Evolutionary conservation across 805 yeast genomes (phyloP), one percentile per base, ranked within the genome.

Genomic region (Pichia deserticola): DNA sequence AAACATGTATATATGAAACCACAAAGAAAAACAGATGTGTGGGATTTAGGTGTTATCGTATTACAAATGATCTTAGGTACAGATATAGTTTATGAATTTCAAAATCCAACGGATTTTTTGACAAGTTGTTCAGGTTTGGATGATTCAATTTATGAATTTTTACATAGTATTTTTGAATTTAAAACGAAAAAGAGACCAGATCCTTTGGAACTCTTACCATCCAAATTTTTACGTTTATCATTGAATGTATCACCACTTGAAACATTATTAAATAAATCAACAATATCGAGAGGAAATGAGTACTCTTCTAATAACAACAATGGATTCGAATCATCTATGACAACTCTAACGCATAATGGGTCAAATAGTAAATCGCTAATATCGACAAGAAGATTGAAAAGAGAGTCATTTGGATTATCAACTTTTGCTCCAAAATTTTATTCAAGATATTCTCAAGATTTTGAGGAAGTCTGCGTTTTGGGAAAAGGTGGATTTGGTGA

Each of bases 401-500:
- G 69, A 43, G 66, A 64, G n/a, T 65, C 69, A 4, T 64, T 65
- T 49, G 59, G 56, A 3, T 36, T 57, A 30, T 54, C 57, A 4
- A 48, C 47, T 20, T 56, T 56, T 41, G 54, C 57, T 1, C 47
- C 56, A 1, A 55, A 54, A 30, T 54, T 55, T 1, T 67, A 73
- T 50, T 89, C 96, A 0, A 74, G 99, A 54, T 93, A 92, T 62
- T 86, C 82, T 4, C 80, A 90, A 54, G 99, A 93, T 63, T 93
- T 95, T 66, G 99, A 93, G 65, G 99, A 93, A 62, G 86, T 89
- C 41, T 93, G 92, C 0, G 79, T 84, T 25, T 68, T 93, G 8
- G 99, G 99, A 2, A 81, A 82, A 57, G 99, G 99, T 38, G 99
- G 95, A 0, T 93, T 86, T 68, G 99, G 99, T 6, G 97, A 93